Percentiles rank a stretch among this genome's conserved stretches.
Evolutionary conservation across 2,329 filamentous ascomycete species (phyloP).

Genomic region (Cercospora berteroae): DNA sequence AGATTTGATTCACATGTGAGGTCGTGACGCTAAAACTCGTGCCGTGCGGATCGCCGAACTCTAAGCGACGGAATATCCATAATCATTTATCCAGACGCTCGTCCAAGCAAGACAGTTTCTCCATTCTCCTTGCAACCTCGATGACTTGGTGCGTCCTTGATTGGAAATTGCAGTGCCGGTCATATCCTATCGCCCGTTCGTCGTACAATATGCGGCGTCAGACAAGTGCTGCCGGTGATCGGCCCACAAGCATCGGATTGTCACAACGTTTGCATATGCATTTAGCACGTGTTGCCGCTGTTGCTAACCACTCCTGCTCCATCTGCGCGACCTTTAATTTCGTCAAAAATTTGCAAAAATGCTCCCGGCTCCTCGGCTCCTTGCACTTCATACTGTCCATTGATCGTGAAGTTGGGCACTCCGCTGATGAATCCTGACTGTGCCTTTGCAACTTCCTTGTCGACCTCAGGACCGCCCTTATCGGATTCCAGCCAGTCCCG

Average conservation of each 20-base stretch:
- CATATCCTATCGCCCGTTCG: background rate
- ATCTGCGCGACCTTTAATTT: constrained; percentile 48
- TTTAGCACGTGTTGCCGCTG: constrained; percentile 24
- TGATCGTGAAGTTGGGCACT: constrained; percentile 74
- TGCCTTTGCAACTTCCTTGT: constrained; percentile 48
- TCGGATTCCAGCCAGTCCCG: constrained; percentile 46
- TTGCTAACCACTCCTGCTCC: constrained; percentile 10
- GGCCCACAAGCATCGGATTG: background rate
- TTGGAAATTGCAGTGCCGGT: constrained; percentile 4
- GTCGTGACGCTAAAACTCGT: constrained; percentile 2
- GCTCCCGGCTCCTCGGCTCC: constrained; percentile 69
- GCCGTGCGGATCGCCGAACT: constrained; percentile 11
- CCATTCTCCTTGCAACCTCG: background rate
- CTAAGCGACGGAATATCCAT: constrained; percentile 2
- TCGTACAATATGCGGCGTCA: background rate
- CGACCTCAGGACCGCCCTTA: constrained; percentile 47
- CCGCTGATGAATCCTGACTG: constrained; percentile 57
- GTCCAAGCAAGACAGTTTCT: background rate
- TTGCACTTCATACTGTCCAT: constrained; percentile 63
- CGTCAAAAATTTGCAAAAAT: constrained; percentile 65
- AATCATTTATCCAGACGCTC: background rate
- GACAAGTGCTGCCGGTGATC: background rate
- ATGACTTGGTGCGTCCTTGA: background rate
- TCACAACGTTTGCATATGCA: background rate
- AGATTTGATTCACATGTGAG: constrained; percentile 10